These are phyloP conservation scores for Lactuca saligna DNA, from an alignment of 129 eudicot genomes.

Conservation along the genomic window DNA sequence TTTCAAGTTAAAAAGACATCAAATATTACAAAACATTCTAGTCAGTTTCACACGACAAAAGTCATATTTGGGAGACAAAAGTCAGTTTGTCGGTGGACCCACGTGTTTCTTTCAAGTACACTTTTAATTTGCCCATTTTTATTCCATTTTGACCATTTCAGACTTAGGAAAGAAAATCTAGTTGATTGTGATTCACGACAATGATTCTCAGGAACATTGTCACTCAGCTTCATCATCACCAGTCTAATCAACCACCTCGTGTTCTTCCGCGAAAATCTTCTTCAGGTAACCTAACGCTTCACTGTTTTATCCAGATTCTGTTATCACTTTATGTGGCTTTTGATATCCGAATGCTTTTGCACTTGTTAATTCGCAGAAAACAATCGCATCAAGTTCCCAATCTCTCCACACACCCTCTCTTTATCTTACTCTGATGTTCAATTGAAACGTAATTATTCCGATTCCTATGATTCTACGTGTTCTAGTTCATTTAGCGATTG, in stretches of 20 bases:
- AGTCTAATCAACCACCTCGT: neutral
- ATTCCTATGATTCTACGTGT: slow-evolving; percentile 1
- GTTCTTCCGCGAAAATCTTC: slow-evolving; percentile 24
- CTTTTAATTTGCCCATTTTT: too few relatives aligned
- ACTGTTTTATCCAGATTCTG: neutral
- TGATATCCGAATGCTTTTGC: neutral
- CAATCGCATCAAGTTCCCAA: slow-evolving; percentile 14
- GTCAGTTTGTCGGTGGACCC: too few relatives aligned
- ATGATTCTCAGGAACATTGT: slow-evolving; percentile 17
- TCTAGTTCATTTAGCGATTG: neutral
- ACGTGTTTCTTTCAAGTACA: too few relatives aligned
- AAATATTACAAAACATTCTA: too few relatives aligned
- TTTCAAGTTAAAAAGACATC: too few relatives aligned
- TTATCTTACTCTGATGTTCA: neutral
- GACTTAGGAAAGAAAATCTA: too few relatives aligned
- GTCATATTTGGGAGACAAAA: too few relatives aligned
- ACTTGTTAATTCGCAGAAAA: slow-evolving; percentile 25
- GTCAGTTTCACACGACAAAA: too few relatives aligned
- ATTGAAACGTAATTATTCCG: neutral
- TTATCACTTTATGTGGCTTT: neutral
- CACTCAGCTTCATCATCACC: neutral
- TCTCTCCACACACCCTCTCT: slow-evolving; percentile 4
- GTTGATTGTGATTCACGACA: too few relatives aligned
- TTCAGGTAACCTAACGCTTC: slow-evolving; percentile 22
- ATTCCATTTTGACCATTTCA: too few relatives aligned